phyloP scores from a whole-genome alignment of 768 basidiomycete species.

The Asterophora parasitica region DNA sequence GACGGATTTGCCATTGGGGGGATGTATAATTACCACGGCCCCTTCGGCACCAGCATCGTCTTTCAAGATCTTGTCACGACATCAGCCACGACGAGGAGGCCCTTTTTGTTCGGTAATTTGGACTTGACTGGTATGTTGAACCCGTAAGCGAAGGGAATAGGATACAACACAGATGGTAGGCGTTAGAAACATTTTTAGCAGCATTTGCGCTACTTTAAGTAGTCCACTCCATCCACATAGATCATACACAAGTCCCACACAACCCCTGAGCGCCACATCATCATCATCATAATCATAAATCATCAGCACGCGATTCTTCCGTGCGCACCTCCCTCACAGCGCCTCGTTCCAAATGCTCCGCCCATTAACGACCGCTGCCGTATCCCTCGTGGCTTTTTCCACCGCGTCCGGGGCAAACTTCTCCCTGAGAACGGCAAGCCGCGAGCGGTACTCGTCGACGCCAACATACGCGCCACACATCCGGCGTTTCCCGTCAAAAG shows the following conservation, averaged over 20 bases:
- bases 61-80: too few relatives aligned
- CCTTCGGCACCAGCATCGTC: too few relatives aligned
- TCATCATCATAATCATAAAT: neutral
- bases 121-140: neutral
- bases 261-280: too few relatives aligned
- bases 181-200: too few relatives aligned
- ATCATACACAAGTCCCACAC: too few relatives aligned
- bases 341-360: constrained; percentile 57
- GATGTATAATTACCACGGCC: too few relatives aligned
- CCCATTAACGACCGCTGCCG: constrained; percentile 24
- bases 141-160: neutral
- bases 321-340: too few relatives aligned
- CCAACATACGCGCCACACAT: constrained; percentile 98
- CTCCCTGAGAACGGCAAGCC: constrained; percentile 63
- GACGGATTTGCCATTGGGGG: too few relatives aligned
- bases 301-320: neutral
- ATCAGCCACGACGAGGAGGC: too few relatives aligned
- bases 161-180: constrained; percentile 18
- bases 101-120: too few relatives aligned
- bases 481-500: constrained; percentile 79
- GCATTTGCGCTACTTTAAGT: too few relatives aligned
- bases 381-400: constrained; percentile 20
- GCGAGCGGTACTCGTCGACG: constrained; percentile 83
- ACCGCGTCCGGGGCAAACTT: constrained; percentile 40
- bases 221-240: too few relatives aligned